Percentiles rank a stretch among this genome's conserved stretches.
These are phyloP conservation scores for Mucor lusitanicus DNA, from an alignment of 371 early-diverging fungal genomes.

Conservation along the genomic window DNA sequence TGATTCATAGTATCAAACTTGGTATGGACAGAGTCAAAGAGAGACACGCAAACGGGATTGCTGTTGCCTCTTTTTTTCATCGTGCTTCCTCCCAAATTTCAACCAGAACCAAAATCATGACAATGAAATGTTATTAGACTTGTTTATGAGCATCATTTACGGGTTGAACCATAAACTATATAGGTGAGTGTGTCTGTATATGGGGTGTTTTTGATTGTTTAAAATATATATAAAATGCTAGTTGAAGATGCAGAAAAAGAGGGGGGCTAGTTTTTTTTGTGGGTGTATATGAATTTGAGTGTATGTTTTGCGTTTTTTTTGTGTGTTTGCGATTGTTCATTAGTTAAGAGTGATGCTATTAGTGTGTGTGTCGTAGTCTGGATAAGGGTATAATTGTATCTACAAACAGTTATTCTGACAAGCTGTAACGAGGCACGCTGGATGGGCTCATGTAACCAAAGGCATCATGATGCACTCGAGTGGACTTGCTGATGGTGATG, in stretches of 20 bases:
- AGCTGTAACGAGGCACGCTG: conserved; percentile 13
- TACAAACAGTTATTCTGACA: conserved; percentile 1
- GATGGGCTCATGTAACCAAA: conserved; percentile 10
- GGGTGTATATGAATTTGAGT: not conserved
- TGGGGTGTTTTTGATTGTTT: not conserved
- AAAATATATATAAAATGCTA: conserved; percentile 1
- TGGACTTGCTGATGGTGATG: conserved; percentile 17
- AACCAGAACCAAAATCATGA: not conserved
- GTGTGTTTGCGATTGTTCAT: not conserved
- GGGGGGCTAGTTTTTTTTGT: not conserved
- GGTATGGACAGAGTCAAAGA: not conserved
- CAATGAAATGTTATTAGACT: not conserved
- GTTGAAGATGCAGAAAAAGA: conserved; percentile 1
- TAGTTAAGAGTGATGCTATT: not conserved
- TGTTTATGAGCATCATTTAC: not conserved
- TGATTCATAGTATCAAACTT: not conserved
- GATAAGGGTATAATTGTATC: not conserved
- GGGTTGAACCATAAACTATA: not conserved
- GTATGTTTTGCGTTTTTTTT: not conserved
- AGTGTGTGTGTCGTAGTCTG: not conserved
- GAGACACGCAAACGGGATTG: not conserved
- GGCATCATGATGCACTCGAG: not conserved
- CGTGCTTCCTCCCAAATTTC: not conserved
- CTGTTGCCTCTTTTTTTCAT: not conserved
- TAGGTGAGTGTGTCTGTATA: not conserved